Evolutionary conservation across 192 early-diverging fungal genomes (phyloP).

Genomic region (Backusella parvicylindrica): DNA sequence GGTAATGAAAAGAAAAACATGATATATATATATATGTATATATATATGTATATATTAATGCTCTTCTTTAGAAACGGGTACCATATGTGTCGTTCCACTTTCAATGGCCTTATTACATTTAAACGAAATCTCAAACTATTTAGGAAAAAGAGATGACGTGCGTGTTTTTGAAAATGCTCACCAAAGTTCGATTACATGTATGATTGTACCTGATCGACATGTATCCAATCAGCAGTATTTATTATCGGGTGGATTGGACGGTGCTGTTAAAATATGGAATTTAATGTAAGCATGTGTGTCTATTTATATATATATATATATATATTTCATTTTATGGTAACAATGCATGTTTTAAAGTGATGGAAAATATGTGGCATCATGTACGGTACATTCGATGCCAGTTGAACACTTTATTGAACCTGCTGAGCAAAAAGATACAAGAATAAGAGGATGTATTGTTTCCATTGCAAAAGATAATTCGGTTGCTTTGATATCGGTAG

Average conservation of each 20-base stretch:
- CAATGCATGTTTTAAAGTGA: conserved; percentile 32
- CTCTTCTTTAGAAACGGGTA: conserved; percentile 52
- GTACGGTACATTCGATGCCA: conserved; percentile 50
- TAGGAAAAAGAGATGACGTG: conserved; percentile 11
- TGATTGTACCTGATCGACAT: conserved; percentile 50
- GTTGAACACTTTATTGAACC: conserved; percentile 50
- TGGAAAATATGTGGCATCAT: conserved; percentile 54
- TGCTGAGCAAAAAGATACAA: conserved; percentile 42
- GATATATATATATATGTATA: neutral
- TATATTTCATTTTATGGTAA: neutral
- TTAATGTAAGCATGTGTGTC: conserved; percentile 50
- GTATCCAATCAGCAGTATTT: conserved; percentile 46
- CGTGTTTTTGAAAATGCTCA: conserved; percentile 48
- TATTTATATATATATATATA: neutral
- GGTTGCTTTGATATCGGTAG: conserved; percentile 66
- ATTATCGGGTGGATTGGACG: conserved; percentile 64
- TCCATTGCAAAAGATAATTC: conserved; percentile 70
- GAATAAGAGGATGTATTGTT: conserved; percentile 48
- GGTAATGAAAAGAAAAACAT: conserved; percentile 40
- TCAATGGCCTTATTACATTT: conserved; percentile 36
- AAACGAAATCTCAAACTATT: conserved; percentile 14
- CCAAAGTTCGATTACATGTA: conserved; percentile 52
- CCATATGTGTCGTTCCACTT: conserved; percentile 54
- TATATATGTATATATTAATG: too few species aligned
- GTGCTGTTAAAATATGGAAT: conserved; percentile 70